Conservation (phyloP, 306 rosid genomes). For the Carpinus fangiana region DNA sequence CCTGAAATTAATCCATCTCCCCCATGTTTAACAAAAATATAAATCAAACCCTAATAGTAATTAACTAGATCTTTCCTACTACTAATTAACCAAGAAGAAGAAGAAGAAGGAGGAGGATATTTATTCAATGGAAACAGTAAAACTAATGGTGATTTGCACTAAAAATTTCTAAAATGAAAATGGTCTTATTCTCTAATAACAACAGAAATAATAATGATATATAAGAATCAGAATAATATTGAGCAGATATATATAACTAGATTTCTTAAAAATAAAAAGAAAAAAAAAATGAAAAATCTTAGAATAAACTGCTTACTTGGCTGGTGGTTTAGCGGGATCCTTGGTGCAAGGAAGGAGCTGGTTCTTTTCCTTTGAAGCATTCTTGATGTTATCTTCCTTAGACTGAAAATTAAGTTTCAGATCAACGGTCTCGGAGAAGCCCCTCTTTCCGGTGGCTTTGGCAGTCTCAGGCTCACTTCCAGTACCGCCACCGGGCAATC, state of each 20-base stretch:
- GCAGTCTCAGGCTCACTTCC: slow-evolving; percentile 58
- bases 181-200: neutral
- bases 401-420: slow-evolving; percentile 73
- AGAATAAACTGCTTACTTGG: slow-evolving; percentile 53
- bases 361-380: slow-evolving; percentile 54
- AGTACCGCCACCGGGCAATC: slow-evolving; percentile 66
- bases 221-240: neutral
- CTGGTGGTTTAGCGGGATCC: slow-evolving; percentile 86
- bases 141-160: neutral
- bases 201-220: too few relatives aligned
- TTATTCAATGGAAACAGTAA: neutral
- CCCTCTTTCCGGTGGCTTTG: slow-evolving; percentile 73
- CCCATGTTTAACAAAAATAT: neutral
- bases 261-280: neutral
- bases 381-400: slow-evolving; percentile 53
- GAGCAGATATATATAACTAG: neutral
- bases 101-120: neutral
- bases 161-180: neutral
- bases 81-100: too few relatives aligned
- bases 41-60: neutral
- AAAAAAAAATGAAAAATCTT: neutral
- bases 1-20: slow-evolving; percentile 41
- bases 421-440: slow-evolving; percentile 90
- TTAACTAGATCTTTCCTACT: neutral
- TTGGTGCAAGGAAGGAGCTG: slow-evolving; percentile 39